Percentiles rank a stretch among this genome's conserved stretches.
These are phyloP conservation scores for Mycothermus thermophilus DNA, from an alignment of 495 filamentous ascomycete species.

Conservation along the genomic window DNA sequence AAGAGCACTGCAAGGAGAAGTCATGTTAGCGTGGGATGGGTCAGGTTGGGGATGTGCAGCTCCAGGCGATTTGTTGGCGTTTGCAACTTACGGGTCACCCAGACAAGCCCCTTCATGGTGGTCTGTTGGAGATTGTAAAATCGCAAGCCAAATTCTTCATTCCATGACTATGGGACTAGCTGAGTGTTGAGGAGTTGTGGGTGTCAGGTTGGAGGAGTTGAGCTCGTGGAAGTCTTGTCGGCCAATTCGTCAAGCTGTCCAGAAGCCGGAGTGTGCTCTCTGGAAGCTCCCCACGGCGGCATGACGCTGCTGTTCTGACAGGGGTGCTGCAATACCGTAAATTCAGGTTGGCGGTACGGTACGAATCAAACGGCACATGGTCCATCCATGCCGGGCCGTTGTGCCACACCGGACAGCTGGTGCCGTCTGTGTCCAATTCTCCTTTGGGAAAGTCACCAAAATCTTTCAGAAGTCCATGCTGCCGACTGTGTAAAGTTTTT, in stretches of 20 bases:
- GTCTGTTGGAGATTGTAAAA: slow-evolving; percentile 9
- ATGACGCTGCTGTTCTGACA: neutral
- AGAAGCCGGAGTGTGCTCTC: too few relatives aligned
- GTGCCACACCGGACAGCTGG: too few relatives aligned
- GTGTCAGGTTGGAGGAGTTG: neutral
- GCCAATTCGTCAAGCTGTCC: slow-evolving; percentile 10
- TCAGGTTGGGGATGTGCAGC: slow-evolving; percentile 4
- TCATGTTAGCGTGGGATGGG: slow-evolving; percentile 17
- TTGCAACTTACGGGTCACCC: slow-evolving; percentile 27
- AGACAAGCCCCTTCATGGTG: slow-evolving; percentile 28
- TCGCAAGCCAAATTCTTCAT: slow-evolving; percentile 5
- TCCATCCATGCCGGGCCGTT: too few relatives aligned
- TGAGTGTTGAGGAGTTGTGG: neutral
- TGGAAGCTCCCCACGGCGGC: slow-evolving; percentile 5
- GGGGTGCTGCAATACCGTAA: too few relatives aligned
- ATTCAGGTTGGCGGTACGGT: too few relatives aligned
- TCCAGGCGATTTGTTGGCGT: neutral
- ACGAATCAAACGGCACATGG: too few relatives aligned
- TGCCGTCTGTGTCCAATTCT: too few relatives aligned
- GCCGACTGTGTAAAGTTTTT: too few relatives aligned
- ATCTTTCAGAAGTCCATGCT: too few relatives aligned
- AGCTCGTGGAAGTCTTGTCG: slow-evolving; percentile 1
- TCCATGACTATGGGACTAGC: slow-evolving; percentile 8
- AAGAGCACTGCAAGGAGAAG: slow-evolving; percentile 29
- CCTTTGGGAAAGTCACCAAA: too few relatives aligned